phyloP scores from a whole-genome alignment of 2,329 filamentous ascomycete species.

The Tothia fuscella region DNA sequence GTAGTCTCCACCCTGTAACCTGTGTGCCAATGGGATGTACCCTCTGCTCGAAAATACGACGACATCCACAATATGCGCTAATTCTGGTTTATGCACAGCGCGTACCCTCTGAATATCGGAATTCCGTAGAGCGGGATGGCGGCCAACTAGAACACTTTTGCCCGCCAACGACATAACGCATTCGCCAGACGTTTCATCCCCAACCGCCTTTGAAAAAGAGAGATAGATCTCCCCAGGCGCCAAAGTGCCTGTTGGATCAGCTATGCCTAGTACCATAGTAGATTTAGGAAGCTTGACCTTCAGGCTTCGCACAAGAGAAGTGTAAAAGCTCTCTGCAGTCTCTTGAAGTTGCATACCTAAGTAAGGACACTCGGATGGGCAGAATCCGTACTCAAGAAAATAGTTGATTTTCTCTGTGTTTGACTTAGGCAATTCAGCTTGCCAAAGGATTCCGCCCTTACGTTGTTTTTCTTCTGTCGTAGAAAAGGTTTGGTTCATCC shows the following conservation, averaged over 20 bases:
- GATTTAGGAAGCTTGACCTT: conserved; percentile 51
- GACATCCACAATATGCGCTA: conserved; percentile 63
- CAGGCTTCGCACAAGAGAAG: conserved; percentile 42
- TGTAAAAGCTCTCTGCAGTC: conserved; percentile 38
- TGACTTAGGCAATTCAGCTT: conserved; percentile 39
- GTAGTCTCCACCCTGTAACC: conserved; percentile 69
- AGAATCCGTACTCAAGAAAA: conserved; percentile 41
- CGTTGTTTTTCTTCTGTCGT: conserved; percentile 15
- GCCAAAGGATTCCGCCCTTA: conserved; percentile 22
- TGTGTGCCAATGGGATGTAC: conserved; percentile 50
- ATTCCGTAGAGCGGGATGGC: conserved; percentile 55
- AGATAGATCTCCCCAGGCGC: conserved; percentile 56
- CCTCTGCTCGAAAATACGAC: conserved; percentile 63
- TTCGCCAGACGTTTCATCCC: conserved; percentile 1
- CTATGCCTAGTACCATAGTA: conserved; percentile 52
- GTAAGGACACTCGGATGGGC: conserved; percentile 35
- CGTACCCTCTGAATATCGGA: conserved; percentile 58
- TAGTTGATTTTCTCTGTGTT: conserved; percentile 38
- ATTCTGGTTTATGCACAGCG: conserved; percentile 40
- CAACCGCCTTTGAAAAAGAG: conserved; percentile 51
- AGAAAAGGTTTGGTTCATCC: conserved; percentile 32
- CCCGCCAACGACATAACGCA: conserved; percentile 23
- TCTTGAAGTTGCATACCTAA: conserved; percentile 32
- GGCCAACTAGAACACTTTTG: conserved; percentile 52
- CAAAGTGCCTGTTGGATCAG: conserved; percentile 52